phyloP scores from a whole-genome alignment of 2,329 filamentous ascomycete genomes.

The Fusarium miscanthi region DNA sequence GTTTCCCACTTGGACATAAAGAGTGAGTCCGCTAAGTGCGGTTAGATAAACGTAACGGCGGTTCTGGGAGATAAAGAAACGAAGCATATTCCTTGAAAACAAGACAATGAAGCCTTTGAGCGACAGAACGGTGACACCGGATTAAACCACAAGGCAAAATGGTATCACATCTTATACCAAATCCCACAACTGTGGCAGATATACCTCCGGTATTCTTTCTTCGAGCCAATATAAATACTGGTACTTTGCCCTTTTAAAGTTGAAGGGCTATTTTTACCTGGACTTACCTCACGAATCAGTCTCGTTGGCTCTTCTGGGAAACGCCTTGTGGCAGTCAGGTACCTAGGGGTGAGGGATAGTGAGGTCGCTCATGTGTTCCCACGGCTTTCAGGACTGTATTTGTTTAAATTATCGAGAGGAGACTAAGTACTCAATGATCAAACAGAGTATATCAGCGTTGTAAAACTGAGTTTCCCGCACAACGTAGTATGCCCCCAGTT shows the following conservation, averaged over 20 bases:
- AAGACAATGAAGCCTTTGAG: no score
- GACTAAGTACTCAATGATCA: neutral
- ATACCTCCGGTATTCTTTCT: neutral
- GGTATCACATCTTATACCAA: neutral
- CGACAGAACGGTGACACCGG: neutral
- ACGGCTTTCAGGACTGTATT: neutral
- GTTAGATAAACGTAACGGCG: accelerated
- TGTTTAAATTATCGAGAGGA: neutral
- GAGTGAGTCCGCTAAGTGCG: neutral
- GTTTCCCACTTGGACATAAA: neutral
- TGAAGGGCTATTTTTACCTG: neutral
- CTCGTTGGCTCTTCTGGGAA: neutral
- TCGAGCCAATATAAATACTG: accelerated
- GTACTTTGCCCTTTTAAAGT: neutral
- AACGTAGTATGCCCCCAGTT: neutral
- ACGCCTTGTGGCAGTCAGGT: neutral
- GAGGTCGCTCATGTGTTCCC: neutral
- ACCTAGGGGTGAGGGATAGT: neutral
- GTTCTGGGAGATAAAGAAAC: neutral
- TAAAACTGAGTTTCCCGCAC: neutral
- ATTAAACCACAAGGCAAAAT: neutral
- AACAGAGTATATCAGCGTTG: neutral
- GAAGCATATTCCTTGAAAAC: neutral
- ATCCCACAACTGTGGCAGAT: neutral
- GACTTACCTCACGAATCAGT: neutral